phyloP scores from a whole-genome alignment of 768 basidiomycete genomes.

The Boletus huronensis region DNA sequence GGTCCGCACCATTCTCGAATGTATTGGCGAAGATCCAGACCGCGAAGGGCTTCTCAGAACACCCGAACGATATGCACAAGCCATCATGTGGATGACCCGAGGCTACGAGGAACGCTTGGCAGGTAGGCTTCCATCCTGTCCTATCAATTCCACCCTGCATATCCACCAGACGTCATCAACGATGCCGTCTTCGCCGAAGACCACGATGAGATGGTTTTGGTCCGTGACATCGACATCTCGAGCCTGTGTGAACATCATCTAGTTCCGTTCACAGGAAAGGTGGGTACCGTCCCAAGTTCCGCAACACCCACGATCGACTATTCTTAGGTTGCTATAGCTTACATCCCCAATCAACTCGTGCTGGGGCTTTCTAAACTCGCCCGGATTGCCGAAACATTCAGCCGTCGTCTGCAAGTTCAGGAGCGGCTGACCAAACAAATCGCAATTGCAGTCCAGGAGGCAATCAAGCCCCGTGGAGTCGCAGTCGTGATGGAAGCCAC shows the following conservation, averaged over 20 bases:
- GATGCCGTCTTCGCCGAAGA: slow-evolving; percentile 98
- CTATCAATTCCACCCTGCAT: slow-evolving; percentile 11
- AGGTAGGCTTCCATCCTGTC: slow-evolving; percentile 45
- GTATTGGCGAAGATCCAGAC: slow-evolving; percentile 97
- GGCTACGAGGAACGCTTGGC: slow-evolving; percentile 95
- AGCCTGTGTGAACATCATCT: slow-evolving; percentile 98
- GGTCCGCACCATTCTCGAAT: slow-evolving; percentile 89
- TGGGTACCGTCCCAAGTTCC: slow-evolving; percentile 36
- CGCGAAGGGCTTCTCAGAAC: slow-evolving; percentile 90
- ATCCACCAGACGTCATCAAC: slow-evolving; percentile 84
- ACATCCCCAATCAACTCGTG: slow-evolving; percentile 94
- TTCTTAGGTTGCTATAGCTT: slow-evolving; percentile 89
- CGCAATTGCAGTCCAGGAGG: slow-evolving; percentile 96
- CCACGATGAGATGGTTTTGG: slow-evolving; percentile 99
- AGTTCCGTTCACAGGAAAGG: slow-evolving; percentile 97
- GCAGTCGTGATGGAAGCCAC: slow-evolving; percentile 99
- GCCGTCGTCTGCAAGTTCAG: slow-evolving; percentile 93
- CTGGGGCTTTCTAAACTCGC: slow-evolving; percentile 95
- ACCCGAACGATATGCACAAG: slow-evolving; percentile 94
- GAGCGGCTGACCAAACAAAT: slow-evolving; percentile 97
- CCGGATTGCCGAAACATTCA: slow-evolving; percentile 95
- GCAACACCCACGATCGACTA: slow-evolving; percentile 19
- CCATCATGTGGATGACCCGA: slow-evolving; percentile 98
- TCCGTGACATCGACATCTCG: slow-evolving; percentile 95
- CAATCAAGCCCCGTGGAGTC: slow-evolving; percentile 95